Evolutionary conservation across 1,284 basidiomycete species (phyloP).

Genomic region (Ustilago crameri): DNA sequence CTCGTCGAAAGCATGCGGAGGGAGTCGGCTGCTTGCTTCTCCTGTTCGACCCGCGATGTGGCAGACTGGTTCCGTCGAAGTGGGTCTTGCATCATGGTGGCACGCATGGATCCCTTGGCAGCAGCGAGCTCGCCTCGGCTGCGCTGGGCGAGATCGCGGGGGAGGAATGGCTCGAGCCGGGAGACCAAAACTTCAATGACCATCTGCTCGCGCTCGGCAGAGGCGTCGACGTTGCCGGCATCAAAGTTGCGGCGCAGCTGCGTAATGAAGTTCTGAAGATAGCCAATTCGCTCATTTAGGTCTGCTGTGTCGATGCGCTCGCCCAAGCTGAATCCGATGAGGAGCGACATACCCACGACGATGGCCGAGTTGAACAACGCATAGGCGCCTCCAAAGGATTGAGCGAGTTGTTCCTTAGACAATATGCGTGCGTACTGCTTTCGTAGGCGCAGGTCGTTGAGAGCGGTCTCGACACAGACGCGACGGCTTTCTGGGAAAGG

Average conservation of each 20-base stretch:
- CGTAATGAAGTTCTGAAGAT: constrained; percentile 46
- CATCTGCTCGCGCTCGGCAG: constrained; percentile 48
- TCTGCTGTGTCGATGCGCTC: constrained; percentile 36
- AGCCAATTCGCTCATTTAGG: constrained; percentile 43
- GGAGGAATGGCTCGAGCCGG: constrained; percentile 43
- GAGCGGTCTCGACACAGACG: constrained; percentile 43
- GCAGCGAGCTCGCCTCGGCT: constrained; percentile 40
- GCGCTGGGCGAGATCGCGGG: constrained; percentile 27
- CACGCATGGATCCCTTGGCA: constrained; percentile 43
- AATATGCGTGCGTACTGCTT: constrained; percentile 36
- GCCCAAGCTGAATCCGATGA: constrained; percentile 43
- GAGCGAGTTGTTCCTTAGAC: constrained; percentile 40
- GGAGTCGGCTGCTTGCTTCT: constrained; percentile 47
- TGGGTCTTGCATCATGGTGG: constrained; percentile 42
- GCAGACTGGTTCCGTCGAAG: constrained; percentile 16
- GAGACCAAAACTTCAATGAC: constrained; percentile 48
- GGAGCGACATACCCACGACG: constrained; percentile 46
- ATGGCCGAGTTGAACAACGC: constrained; percentile 53
- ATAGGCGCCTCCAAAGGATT: constrained; percentile 48
- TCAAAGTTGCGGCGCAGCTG: constrained; percentile 45
- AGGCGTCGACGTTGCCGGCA: constrained; percentile 47
- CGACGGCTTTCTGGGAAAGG: constrained; percentile 43
- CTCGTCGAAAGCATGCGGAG: constrained; percentile 33
- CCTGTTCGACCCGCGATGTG: constrained; percentile 33
- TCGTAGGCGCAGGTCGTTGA: constrained; percentile 46